phyloP scores from a whole-genome alignment of 345 rosid genomes.

The Crucihimalaya himalaica region DNA sequence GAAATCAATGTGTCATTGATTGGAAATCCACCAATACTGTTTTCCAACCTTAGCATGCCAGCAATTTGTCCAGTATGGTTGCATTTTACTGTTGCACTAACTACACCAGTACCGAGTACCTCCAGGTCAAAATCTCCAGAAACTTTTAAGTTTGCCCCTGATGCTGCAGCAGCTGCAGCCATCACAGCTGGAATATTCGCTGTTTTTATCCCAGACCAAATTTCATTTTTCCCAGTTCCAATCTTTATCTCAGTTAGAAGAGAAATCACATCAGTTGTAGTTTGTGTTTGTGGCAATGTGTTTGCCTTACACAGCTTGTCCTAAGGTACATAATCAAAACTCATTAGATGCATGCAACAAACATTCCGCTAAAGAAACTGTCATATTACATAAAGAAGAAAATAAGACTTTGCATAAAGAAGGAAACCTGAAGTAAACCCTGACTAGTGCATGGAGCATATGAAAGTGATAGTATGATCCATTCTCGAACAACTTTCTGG shows the following conservation, averaged over 20 bases:
- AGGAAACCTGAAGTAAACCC: constrained; percentile 89
- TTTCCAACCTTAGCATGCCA: constrained; percentile 90
- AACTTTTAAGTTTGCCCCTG: constrained; percentile 82
- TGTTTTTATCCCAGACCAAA: constrained; percentile 76
- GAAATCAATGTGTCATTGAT: constrained; percentile 78
- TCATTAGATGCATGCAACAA: background rate
- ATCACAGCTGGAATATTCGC: constrained; percentile 94
- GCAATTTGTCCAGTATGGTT: constrained; percentile 96
- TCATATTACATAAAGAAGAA: background rate
- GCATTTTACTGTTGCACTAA: constrained; percentile 90
- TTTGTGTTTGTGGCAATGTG: constrained; percentile 84
- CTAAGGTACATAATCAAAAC: constrained; percentile 47
- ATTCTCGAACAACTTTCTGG: constrained; percentile 77
- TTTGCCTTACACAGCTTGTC: constrained; percentile 95
- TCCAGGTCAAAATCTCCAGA: constrained; percentile 83
- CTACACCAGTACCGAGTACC: constrained; percentile 86
- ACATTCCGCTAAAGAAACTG: background rate
- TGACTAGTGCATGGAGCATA: constrained; percentile 96
- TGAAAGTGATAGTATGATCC: constrained; percentile 85
- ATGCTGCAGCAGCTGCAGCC: constrained; percentile 98
- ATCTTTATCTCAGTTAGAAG: constrained; percentile 88
- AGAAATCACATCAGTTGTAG: constrained; percentile 79
- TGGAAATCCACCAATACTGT: constrained; percentile 86
- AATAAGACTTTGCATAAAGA: background rate
- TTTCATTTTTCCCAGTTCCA: constrained; percentile 84